Conservation (phyloP, 1,139 yeast genomes). For the Lizanozyma gosingica region DNA sequence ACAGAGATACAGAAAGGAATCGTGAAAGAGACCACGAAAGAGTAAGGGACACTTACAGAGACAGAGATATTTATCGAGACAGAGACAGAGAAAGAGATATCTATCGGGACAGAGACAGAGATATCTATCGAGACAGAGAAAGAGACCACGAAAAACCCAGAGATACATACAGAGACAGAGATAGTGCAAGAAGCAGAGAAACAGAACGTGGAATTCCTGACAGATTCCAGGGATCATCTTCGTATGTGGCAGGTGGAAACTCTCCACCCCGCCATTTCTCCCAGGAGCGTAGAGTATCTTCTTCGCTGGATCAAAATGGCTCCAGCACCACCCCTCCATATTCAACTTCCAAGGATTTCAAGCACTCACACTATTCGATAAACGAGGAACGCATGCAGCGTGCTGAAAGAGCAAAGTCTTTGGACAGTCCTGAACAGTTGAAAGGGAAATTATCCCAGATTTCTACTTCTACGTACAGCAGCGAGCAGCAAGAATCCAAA, state of each 20-base stretch:
- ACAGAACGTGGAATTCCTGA: not conserved
- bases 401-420: not conserved
- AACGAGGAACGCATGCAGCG: not conserved
- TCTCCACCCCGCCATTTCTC: not conserved
- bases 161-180: not conserved
- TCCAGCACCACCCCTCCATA: not conserved
- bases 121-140: not conserved
- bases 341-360: too few relatives aligned
- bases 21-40: not conserved
- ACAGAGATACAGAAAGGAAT: not conserved
- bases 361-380: not conserved
- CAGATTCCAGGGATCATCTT: too few relatives aligned
- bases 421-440: not conserved
- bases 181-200: not conserved
- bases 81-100: not conserved
- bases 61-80: not conserved
- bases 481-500: not conserved
- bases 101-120: not conserved
- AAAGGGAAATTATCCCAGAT: not conserved
- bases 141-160: not conserved
- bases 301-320: too few relatives aligned
- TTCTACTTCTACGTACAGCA: not conserved
- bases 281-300: too few relatives aligned
- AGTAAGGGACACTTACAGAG: not conserved
- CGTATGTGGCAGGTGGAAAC: not conserved